phyloP scores from a whole-genome alignment of 2,329 filamentous ascomycete species.

The Clarireedia hainanense region DNA sequence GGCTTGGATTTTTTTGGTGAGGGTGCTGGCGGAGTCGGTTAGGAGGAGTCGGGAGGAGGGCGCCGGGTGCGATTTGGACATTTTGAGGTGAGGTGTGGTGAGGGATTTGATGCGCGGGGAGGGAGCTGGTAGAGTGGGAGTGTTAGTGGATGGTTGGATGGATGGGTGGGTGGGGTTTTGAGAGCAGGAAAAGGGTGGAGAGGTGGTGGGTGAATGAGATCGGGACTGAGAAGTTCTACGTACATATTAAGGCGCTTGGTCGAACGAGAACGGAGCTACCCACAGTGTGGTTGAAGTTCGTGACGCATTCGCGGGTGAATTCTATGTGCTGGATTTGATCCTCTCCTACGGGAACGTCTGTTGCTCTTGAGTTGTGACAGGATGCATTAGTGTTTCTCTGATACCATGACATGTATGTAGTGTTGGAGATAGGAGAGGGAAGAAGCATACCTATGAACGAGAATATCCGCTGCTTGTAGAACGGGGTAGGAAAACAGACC shows the following conservation, averaged over 20 bases:
- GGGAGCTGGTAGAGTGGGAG: slow-evolving; percentile 33
- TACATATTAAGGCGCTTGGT: slow-evolving; percentile 68
- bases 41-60: slow-evolving; percentile 73
- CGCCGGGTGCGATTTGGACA: slow-evolving; percentile 82
- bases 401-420: too few species aligned
- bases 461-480: slow-evolving; percentile 87
- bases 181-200: not conserved
- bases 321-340: slow-evolving; percentile 93
- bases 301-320: slow-evolving; percentile 78
- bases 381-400: not conserved
- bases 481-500: slow-evolving; percentile 95
- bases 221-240: slow-evolving; percentile 12
- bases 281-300: slow-evolving; percentile 76
- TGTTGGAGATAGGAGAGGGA: not conserved
- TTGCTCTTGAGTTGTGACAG: slow-evolving; percentile 50
- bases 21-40: slow-evolving; percentile 58
- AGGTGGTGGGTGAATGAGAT: not conserved
- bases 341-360: slow-evolving; percentile 93
- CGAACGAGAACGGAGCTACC: slow-evolving; percentile 48
- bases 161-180: not conserved
- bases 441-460: slow-evolving; percentile 62
- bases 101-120: slow-evolving; percentile 87
- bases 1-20: slow-evolving; percentile 59
- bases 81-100: slow-evolving; percentile 68
- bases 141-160: not conserved